Evolutionary conservation across 1,284 basidiomycete species (phyloP), one percentile per base, ranked within the genome.

Genomic region (Cutaneotrichosporon sp.): DNA sequence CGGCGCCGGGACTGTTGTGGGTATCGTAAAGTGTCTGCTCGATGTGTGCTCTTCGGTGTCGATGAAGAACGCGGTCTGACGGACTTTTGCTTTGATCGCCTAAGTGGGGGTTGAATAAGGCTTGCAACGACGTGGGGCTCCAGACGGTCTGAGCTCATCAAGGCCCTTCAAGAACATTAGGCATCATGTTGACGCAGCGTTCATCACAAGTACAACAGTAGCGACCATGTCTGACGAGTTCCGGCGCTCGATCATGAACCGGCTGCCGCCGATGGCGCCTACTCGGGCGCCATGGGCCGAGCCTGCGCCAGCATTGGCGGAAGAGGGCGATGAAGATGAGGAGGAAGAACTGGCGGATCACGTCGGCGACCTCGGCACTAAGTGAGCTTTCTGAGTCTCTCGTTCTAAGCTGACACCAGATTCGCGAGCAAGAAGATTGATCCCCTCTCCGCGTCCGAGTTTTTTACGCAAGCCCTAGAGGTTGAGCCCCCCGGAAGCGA

Each of bases 381-480:
- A 41, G 68, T 70, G 46, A 41, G 67, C 46, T n/a, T n/a, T n/a
- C n/a, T 9, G 44, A 36, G 5, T n/a, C 13, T 21, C 26, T 18
- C 8, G 12, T 37, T 18, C 4, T 10, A 4, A 30, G 20, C 48
- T 55, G 26, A 50, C 35, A 8, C 13, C 81, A 12, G 78, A 83
- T 69, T 82, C 80, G 8, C 81, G 82, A 39, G 82, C 83, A 62
- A 42, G 39, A 22, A 41, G 9, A 51, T 53, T 0, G 79, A 81
- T 0, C 88, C 90, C 0, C 80, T 93, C 40, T 89, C 86, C 30
- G 87, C 87, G 0, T 76, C 81, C 8, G 77, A 77, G 0, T 92
- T 81, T 77, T 93, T 93, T 68, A 72, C 78, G 0, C 82, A 88
- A 58, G 89, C 90, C 2, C 76, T 84, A 8, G 84, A 89, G 64